A percentile compares a stretch with the other conserved stretches of the same genome.
These are phyloP conservation scores for Prunus salicina DNA, from an alignment of 306 rosid genomes.

Conservation along the genomic window DNA sequence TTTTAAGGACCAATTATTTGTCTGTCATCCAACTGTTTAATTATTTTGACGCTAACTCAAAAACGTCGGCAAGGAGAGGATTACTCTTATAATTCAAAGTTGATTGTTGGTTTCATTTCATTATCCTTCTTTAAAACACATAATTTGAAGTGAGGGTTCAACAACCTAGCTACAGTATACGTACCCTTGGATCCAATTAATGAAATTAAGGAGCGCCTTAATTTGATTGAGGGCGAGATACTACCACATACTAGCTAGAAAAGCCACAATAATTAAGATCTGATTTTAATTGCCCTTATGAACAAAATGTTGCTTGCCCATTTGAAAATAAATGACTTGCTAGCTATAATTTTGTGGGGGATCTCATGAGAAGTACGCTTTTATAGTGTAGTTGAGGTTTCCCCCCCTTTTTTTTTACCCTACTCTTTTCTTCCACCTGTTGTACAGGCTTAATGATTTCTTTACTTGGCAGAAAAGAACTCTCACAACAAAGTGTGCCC, in stretches of 20 bases:
- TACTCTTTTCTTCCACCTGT: neutral
- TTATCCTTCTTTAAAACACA: neutral
- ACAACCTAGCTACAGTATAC: neutral
- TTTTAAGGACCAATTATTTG: too few species aligned
- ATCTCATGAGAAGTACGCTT: neutral
- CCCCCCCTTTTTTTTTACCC: neutral
- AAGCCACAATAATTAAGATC: neutral
- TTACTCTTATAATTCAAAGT: neutral
- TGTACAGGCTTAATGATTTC: neutral
- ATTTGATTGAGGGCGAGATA: neutral
- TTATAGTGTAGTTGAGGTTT: neutral
- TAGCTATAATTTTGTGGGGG: too few species aligned
- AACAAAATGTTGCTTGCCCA: neutral
- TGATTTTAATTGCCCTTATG: neutral
- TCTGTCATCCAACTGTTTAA: neutral
- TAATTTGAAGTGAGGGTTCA: neutral
- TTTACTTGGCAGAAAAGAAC: neutral
- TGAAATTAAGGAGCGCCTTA: neutral
- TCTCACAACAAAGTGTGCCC: neutral
- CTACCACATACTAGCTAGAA: neutral
- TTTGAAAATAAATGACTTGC: neutral
- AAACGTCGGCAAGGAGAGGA: too few species aligned
- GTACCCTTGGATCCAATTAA: neutral
- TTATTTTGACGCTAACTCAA: too few species aligned
- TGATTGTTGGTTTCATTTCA: too few species aligned